These are phyloP conservation scores for Wickerhamomyces canadensis DNA, from an alignment of 805 yeast genomes.

Conservation along the genomic window DNA sequence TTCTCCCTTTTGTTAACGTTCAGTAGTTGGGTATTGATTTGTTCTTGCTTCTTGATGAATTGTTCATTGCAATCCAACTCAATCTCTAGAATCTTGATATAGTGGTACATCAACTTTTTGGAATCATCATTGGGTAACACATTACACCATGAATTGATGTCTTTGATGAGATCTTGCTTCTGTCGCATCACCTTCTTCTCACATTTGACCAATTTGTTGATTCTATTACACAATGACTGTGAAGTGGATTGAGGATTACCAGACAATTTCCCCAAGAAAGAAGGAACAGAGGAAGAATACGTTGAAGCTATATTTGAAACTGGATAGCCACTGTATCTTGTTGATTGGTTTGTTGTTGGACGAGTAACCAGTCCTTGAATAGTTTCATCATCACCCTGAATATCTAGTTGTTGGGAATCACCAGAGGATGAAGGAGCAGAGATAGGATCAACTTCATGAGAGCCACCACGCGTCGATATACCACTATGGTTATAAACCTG, in stretches of 20 bases:
- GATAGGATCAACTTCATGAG: background rate
- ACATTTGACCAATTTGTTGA: slow-evolving; percentile 32
- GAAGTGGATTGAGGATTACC: slow-evolving; percentile 21
- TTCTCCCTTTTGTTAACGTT: slow-evolving; percentile 46
- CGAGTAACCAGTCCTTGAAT: slow-evolving; percentile 13
- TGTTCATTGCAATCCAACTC: slow-evolving; percentile 33
- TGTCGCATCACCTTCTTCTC: slow-evolving; percentile 33
- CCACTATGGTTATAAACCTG: slow-evolving; percentile 13
- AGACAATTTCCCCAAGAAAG: slow-evolving; percentile 22
- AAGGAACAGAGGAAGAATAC: slow-evolving; percentile 15
- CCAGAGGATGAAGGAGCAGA: slow-evolving; percentile 5
- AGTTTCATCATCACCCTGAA: slow-evolving; percentile 12
- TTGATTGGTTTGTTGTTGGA: slow-evolving; percentile 10
- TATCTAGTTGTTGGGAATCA: slow-evolving; percentile 3
- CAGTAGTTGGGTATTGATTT: slow-evolving; percentile 36
- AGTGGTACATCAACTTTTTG: slow-evolving; percentile 34
- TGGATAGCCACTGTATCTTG: slow-evolving; percentile 10
- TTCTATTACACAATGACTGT: slow-evolving; percentile 25
- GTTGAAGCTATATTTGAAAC: slow-evolving; percentile 5
- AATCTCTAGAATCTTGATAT: slow-evolving; percentile 30
- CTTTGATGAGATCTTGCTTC: slow-evolving; percentile 34
- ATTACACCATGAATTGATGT: slow-evolving; percentile 38
- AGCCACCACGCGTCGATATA: slow-evolving; percentile 10
- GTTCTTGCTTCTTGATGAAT: slow-evolving; percentile 38
- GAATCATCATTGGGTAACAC: slow-evolving; percentile 34